A percentile compares a stretch with the other conserved stretches of the same genome.
These are phyloP conservation scores for Fomitopsis betulina DNA, from an alignment of 1,284 basidiomycete species.

Conservation along the genomic window DNA sequence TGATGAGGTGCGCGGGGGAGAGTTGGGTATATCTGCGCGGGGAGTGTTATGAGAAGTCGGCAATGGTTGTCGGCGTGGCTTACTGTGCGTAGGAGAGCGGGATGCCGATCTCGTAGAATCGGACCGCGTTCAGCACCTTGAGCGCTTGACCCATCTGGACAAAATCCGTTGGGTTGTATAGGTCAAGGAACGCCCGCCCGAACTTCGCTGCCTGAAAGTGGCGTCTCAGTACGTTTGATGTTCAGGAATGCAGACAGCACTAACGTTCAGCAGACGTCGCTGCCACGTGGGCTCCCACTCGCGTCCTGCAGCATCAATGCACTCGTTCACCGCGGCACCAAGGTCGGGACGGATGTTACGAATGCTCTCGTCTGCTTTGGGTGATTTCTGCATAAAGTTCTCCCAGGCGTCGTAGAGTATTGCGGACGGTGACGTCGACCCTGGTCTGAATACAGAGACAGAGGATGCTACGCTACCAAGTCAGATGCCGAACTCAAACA, in stretches of 20 bases:
- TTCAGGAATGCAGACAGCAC: slow-evolving; percentile 16
- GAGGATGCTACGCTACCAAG: slow-evolving; percentile 51
- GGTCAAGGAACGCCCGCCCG: slow-evolving; percentile 89
- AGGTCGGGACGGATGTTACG: slow-evolving; percentile 86
- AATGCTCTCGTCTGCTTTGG: slow-evolving; percentile 92
- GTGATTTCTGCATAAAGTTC: slow-evolving; percentile 77
- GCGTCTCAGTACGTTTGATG: slow-evolving; percentile 1
- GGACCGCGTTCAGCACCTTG: slow-evolving; percentile 93
- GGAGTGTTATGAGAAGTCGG: not conserved
- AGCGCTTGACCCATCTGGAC: slow-evolving; percentile 88
- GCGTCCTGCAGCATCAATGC: slow-evolving; percentile 89
- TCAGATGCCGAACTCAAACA: not conserved
- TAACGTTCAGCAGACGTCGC: slow-evolving; percentile 75
- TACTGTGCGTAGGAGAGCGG: slow-evolving; percentile 91
- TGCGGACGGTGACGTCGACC: slow-evolving; percentile 88
- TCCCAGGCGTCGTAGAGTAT: slow-evolving; percentile 93
- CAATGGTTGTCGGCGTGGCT: slow-evolving; percentile 16
- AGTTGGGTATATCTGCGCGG: slow-evolving; percentile 68
- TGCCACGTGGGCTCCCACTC: slow-evolving; percentile 94
- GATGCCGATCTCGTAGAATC: slow-evolving; percentile 89
- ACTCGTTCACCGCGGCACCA: slow-evolving; percentile 85
- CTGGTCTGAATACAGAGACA: slow-evolving; percentile 84
- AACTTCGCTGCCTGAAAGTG: slow-evolving; percentile 82
- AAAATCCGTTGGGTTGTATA: slow-evolving; percentile 89
- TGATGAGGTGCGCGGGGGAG: slow-evolving; percentile 76